These are phyloP conservation scores for Xylaria cubensis DNA, from an alignment of 495 filamentous ascomycete species.

Conservation along the genomic window DNA sequence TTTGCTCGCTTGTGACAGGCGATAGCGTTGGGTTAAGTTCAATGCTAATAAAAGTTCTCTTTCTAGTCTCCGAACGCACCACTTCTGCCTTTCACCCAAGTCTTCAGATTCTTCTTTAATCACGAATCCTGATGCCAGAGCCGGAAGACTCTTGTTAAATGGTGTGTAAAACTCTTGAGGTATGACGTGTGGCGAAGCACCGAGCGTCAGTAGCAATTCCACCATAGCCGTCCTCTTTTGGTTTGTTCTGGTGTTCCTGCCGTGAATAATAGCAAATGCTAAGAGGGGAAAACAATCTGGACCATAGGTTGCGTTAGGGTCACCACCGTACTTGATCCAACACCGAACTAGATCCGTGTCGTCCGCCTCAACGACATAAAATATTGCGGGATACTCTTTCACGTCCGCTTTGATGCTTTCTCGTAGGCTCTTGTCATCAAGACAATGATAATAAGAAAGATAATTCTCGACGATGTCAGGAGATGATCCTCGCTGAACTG, in stretches of 20 bases:
- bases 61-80: background rate
- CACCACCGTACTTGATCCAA: constrained; percentile 5
- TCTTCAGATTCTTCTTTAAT: background rate
- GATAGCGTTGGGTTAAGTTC: background rate
- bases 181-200: background rate
- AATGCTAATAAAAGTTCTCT: background rate
- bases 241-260: background rate
- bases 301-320: background rate
- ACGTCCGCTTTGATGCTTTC: background rate
- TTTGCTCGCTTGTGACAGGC: background rate
- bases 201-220: background rate
- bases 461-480: background rate
- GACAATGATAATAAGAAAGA: background rate
- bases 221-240: background rate
- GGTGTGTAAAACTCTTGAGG: background rate
- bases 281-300: background rate
- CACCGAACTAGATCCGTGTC: background rate
- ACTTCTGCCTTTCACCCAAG: background rate
- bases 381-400: background rate
- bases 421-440: background rate
- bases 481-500: background rate
- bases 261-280: background rate
- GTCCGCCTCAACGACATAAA: background rate
- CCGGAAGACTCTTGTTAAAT: background rate
- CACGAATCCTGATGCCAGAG: background rate